A percentile compares a stretch with the other conserved stretches of the same genome.
phyloP scores from a whole-genome alignment of 2,329 filamentous ascomycete species.

The Aspergillus versicolor region DNA sequence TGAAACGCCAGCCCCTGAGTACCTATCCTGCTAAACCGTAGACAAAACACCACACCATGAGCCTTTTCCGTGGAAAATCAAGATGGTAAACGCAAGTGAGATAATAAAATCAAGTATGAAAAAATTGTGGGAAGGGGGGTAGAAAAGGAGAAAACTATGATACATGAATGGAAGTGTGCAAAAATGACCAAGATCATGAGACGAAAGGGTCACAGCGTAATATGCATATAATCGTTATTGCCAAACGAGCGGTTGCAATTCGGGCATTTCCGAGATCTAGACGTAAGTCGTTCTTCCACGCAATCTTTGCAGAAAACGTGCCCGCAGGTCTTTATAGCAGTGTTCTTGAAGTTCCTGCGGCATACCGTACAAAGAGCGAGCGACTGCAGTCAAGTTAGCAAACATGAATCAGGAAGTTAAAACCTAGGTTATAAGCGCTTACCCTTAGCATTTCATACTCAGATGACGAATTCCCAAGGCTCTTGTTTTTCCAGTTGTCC shows the following conservation, averaged over 20 bases:
- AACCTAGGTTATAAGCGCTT: constrained; percentile 43
- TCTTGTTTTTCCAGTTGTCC: constrained; percentile 82
- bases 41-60: constrained; percentile 38
- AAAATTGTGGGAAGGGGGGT: constrained; percentile 8
- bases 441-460: constrained; percentile 85
- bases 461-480: constrained; percentile 74
- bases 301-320: constrained; percentile 92
- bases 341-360: constrained; percentile 90
- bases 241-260: constrained; percentile 92
- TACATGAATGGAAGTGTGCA: constrained; percentile 28
- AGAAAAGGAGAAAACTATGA: constrained; percentile 29
- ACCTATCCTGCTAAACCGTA: constrained; percentile 33
- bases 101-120: constrained; percentile 16
- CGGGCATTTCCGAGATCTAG: constrained; percentile 91
- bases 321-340: constrained; percentile 87
- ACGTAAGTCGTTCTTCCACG: constrained; percentile 83
- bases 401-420: not conserved
- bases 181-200: constrained; percentile 13
- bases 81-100: constrained; percentile 11
- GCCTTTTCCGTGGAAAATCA: constrained; percentile 26
- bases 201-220: constrained; percentile 41
- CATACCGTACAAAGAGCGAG: constrained; percentile 90
- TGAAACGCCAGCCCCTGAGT: constrained; percentile 33
- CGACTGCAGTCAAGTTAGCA: constrained; percentile 48
- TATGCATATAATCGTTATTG: constrained; percentile 78